Percentiles rank a stretch among this genome's conserved stretches.
phyloP scores from a whole-genome alignment of 768 basidiomycete species.

The Rhodotorula sphaerocarpa region DNA sequence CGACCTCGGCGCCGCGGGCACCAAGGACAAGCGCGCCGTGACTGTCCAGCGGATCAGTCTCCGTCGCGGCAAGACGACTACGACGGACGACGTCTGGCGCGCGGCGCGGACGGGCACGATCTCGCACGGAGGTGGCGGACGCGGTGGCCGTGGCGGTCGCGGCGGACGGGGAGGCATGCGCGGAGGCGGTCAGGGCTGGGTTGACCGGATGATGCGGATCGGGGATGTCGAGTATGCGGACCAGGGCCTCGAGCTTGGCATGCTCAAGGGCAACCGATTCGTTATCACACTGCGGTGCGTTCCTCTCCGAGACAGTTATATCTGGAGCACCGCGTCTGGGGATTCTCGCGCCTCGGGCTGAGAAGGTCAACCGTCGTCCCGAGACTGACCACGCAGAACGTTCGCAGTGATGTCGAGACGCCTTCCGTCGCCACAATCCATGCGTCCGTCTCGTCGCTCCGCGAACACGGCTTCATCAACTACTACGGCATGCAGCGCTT shows the following conservation, averaged over 20 bases:
- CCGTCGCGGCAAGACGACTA: constrained; percentile 60
- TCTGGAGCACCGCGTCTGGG: too few relatives aligned
- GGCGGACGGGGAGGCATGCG: constrained; percentile 15
- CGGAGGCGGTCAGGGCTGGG: constrained; percentile 46
- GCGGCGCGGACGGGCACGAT: constrained; percentile 44
- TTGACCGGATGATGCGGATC: constrained; percentile 75
- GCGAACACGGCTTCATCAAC: constrained; percentile 86
- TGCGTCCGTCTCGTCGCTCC: constrained; percentile 65
- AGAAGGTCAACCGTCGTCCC: too few relatives aligned
- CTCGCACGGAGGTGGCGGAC: constrained; percentile 43
- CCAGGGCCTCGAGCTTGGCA: constrained; percentile 75
- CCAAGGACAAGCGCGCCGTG: constrained; percentile 96
- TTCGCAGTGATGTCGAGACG: constrained; percentile 76
- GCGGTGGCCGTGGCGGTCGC: constrained; percentile 30
- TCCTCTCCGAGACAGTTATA: too few relatives aligned
- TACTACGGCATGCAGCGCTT: constrained; percentile 99
- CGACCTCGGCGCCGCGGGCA: constrained; percentile 84
- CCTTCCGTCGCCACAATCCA: constrained; percentile 66
- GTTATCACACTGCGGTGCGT: constrained; percentile 81
- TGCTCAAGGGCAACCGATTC: constrained; percentile 94
- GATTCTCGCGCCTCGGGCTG: background rate
- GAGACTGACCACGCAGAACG: too few relatives aligned
- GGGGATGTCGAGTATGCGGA: constrained; percentile 80
- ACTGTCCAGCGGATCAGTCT: constrained; percentile 86
- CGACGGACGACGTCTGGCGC: constrained; percentile 69